Conservation (phyloP, 345 rosid species). For the Dovyalis caffra region DNA sequence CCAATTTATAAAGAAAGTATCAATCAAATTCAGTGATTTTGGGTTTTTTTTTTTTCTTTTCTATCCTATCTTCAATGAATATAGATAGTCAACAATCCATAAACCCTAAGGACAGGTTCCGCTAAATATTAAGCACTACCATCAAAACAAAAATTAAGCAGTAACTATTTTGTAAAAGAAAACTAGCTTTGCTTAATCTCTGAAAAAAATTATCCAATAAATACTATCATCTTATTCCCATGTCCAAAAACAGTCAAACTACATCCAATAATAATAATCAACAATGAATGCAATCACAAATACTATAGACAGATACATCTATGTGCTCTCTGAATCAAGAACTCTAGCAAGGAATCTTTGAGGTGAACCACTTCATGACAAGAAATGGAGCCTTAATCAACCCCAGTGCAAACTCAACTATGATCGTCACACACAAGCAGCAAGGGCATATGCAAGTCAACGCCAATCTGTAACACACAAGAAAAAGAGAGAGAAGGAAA, state of each 20-base stretch:
- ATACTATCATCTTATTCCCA: background rate
- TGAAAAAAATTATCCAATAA: too few species aligned
- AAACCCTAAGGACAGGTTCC: too few species aligned
- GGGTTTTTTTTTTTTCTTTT: background rate
- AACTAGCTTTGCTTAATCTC: too few species aligned
- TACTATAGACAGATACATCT: background rate
- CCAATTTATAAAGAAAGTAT: too few species aligned
- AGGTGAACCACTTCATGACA: constrained; percentile 70
- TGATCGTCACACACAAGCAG: constrained; percentile 58
- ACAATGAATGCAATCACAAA: background rate
- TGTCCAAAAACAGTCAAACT: background rate
- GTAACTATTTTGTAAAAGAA: too few species aligned
- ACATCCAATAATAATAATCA: background rate
- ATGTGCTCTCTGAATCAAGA: background rate
- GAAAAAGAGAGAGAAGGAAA: background rate
- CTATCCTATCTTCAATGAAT: background rate
- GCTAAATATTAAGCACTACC: too few species aligned
- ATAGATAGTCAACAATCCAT: background rate
- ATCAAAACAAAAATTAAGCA: too few species aligned
- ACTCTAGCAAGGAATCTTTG: constrained; percentile 56
- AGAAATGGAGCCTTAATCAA: constrained; percentile 64
- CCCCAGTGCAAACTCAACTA: constrained; percentile 61
- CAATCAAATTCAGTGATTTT: too few species aligned
- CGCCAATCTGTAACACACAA: constrained; percentile 46
- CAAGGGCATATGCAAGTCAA: constrained; percentile 69